Percentiles rank a stretch among this genome's conserved stretches.
Evolutionary conservation across 2,329 filamentous ascomycete genomes (phyloP).

Genomic region (Cryphonectria carpinicola): DNA sequence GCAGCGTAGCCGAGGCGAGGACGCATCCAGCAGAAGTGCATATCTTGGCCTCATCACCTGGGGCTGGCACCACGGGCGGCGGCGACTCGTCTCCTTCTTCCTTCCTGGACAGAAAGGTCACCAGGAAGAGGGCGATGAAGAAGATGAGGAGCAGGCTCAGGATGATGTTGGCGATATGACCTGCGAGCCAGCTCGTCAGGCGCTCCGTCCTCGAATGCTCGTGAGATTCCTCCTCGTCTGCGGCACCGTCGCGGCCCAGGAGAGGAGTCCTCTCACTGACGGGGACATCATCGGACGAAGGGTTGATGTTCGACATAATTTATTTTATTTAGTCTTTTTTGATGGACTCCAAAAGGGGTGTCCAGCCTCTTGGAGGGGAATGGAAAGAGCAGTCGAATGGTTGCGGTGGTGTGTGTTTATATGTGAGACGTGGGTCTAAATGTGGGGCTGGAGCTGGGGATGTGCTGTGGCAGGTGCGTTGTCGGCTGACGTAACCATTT

Average conservation of each 20-base stretch:
- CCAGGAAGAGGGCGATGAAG: conserved; percentile 22
- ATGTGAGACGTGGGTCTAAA: background rate
- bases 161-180: conserved; percentile 21
- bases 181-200: conserved; percentile 18
- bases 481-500: background rate
- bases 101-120: background rate
- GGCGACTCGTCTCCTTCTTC: background rate
- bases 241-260: conserved; percentile 22
- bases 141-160: conserved; percentile 19
- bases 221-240: background rate
- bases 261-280: conserved; percentile 27
- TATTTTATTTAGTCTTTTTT: background rate
- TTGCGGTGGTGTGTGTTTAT: background rate
- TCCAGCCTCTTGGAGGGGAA: background rate
- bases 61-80: background rate
- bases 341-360: background rate
- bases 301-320: background rate
- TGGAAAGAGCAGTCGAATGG: background rate
- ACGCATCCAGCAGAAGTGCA: conserved; percentile 28
- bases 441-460: background rate
- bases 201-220: conserved; percentile 8
- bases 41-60: conserved; percentile 17
- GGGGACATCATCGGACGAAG: background rate
- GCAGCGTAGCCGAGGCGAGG: conserved; percentile 27
- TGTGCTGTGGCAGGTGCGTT: background rate